phyloP scores from a whole-genome alignment of 805 yeast species.

The Candida vartiovaarae region DNA sequence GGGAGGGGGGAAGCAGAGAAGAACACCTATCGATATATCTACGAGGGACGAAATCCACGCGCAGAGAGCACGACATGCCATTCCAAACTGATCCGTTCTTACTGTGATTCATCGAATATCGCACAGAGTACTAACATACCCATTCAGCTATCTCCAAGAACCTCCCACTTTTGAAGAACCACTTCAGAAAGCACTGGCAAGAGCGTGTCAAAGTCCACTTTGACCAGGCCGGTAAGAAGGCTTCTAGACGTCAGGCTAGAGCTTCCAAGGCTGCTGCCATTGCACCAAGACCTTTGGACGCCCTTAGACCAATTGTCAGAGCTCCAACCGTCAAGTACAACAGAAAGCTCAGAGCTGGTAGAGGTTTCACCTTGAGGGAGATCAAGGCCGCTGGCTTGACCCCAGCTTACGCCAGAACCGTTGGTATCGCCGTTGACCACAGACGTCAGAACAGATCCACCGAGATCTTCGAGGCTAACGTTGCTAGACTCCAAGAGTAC shows the following conservation, averaged over 20 bases:
- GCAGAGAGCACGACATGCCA: too few species aligned
- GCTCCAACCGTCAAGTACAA: conserved; percentile 98
- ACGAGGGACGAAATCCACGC: too few species aligned
- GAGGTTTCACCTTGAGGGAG: conserved; percentile 98
- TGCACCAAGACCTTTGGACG: conserved; percentile 97
- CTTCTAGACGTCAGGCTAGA: conserved; percentile 92
- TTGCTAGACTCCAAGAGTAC: conserved; percentile 95
- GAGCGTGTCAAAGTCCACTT: conserved; percentile 99
- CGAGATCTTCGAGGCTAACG: conserved; percentile 92
- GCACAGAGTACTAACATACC: conserved; percentile 12
- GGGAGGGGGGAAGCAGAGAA: too few species aligned
- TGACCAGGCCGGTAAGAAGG: conserved; percentile 99
- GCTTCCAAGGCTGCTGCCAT: conserved; percentile 86
- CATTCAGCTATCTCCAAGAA: conserved; percentile 90
- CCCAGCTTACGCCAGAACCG: conserved; percentile 93
- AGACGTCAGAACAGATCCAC: conserved; percentile 98
- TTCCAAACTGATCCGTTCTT: background rate
- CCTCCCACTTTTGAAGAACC: conserved; percentile 98
- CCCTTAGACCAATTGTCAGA: conserved; percentile 96
- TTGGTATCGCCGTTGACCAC: conserved; percentile 99
- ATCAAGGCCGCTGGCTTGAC: conserved; percentile 95
- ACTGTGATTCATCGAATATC: too few species aligned
- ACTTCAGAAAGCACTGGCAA: conserved; percentile 99
- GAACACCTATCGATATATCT: too few species aligned
- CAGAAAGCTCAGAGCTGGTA: conserved; percentile 99